These are phyloP conservation scores for Nitzschia sp. DNA, from an alignment of 108 stramenopile species.

Conservation along the genomic window DNA sequence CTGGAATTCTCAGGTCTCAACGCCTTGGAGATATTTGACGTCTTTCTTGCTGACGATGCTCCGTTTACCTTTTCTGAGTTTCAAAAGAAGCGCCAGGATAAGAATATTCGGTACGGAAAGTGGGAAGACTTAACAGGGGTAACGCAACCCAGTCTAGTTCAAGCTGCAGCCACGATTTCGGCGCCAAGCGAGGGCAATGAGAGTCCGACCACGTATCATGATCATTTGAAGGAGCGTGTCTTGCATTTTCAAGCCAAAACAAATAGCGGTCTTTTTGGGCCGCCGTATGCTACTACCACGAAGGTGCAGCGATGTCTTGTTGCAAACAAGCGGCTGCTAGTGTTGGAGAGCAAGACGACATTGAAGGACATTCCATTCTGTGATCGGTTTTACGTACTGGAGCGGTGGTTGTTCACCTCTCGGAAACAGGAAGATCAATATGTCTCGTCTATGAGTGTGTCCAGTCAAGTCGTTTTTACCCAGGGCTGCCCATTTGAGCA, in stretches of 20 bases:
- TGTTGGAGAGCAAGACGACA: slow-evolving; percentile 68
- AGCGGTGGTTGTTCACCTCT: slow-evolving; percentile 73
- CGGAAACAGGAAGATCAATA: slow-evolving; percentile 18
- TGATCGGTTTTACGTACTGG: slow-evolving; percentile 72
- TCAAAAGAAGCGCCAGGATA: slow-evolving; percentile 69
- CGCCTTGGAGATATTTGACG: slow-evolving; percentile 69
- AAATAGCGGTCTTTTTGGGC: slow-evolving; percentile 72
- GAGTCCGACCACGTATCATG: not conserved
- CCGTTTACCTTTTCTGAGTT: slow-evolving; percentile 78
- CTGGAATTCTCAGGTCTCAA: slow-evolving; percentile 61
- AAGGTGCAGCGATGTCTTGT: slow-evolving; percentile 71
- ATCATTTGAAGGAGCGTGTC: slow-evolving; percentile 41
- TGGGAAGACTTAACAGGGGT: slow-evolving; percentile 49
- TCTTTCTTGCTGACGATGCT: slow-evolving; percentile 80
- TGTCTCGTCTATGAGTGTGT: slow-evolving; percentile 33
- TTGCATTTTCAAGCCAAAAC: slow-evolving; percentile 73
- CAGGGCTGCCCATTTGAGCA: slow-evolving; percentile 65
- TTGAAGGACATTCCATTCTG: slow-evolving; percentile 76
- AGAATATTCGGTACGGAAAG: slow-evolving; percentile 64
- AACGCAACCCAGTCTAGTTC: slow-evolving; percentile 6
- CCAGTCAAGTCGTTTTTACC: slow-evolving; percentile 60
- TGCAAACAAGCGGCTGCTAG: slow-evolving; percentile 49
- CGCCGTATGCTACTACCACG: slow-evolving; percentile 70
- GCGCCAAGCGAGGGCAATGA: slow-evolving; percentile 3
- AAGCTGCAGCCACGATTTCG: slow-evolving; percentile 6